Evolutionary conservation across 331 rosid genomes (phyloP), one percentile per base, ranked within the genome.

Genomic region (Stylosanthes scabra): DNA sequence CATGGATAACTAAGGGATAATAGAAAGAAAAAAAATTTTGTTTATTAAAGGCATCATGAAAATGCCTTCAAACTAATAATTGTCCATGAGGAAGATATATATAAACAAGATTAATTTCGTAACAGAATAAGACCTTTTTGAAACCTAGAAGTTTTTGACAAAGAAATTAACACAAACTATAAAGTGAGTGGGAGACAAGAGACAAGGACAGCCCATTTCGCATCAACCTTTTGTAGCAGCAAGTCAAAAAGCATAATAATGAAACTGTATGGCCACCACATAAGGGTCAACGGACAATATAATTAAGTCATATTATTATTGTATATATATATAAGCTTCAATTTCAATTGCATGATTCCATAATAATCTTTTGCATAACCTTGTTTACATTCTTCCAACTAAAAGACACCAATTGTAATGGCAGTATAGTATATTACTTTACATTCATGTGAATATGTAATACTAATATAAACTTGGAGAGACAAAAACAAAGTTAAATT

Each of bases 181-280:
- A 44, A 29, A 15, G 13, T 34, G 16, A 77, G 87, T 86, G 87
- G 87, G 87, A 86, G 83, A 80, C 85, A 80, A 34, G 12, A n/a
- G n/a, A n/a, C n/a, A n/a, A n/a, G n/a, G 61, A 79, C 83, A 78
- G 59, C 80, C 54, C 80, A 86, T 83, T 74, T 63, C 80, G 83
- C 75, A 59, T 72, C 73, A 45, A 45, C 39, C 83, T 80, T 80
- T 78, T 74, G 59, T 80, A 10, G 62, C 84, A 83, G 62, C 84
- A 83, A 78, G 81, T 79, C 81, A 76, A 80, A 85, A 82, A 71
- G 80, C 78, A 12, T 59, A 52, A n/a, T 39, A 52, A n/a, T 39
- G 76, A 75, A 76, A 76, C 31, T 58, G 70, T 72, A 81, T 80
- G 72, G 40, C 47, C 51, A 54, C 68, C n/a, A 39, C n/a, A n/a